Base-by-base conservation (phyloP, 1,284 basidiomycete genomes). In the Volvariella surrecta region DNA sequence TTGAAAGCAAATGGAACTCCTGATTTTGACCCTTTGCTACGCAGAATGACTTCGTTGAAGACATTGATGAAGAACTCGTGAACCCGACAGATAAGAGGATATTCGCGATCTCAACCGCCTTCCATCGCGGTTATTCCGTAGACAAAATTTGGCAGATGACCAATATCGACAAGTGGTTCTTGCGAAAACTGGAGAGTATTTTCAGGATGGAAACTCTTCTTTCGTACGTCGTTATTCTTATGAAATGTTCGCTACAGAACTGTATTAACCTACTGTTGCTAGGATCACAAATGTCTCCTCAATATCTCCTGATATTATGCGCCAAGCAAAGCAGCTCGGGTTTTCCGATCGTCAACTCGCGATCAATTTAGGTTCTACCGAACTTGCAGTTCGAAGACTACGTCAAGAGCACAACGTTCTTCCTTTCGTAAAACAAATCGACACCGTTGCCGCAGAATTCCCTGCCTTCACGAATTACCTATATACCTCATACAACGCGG, bases 391-490 rank as follows among this genome's bases (percentile, higher is more conserved):
- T 20, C 88, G 92, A 44, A 78, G 79, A 40, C 70, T 93, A 42
- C 87, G 95, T 48, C 82, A 90, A 59, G 94, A 97, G 64, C 68
- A 70, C 46, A 79, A 76, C 39, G 87, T 98, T 56, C 74, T 74
- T 40, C 94, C 94, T 1, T 96, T 93, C 60, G 89, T 97, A 64
- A 99, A 98, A 73, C 95, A 98, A 64, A 99, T 98, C 58, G 95
- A 99, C 60, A 98, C 95, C 1, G 93, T 98, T 48, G 95, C 95
- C 4, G 95, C 96, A 40, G 95, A 99, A 60, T 99, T 97, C 79
- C 96, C 95, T 0, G 93, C 94, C 0, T 92, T 87, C 72, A 98
- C 96, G 49, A 99, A 99, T 72, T 98, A 99, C 66, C 81, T 99
- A 40, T 98, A 98, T 71, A 97, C 89, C 34, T 96, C 94, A 1